Percentiles rank a stretch among this genome's conserved stretches.
These are phyloP conservation scores for Metschnikowia anglica DNA, from an alignment of 805 yeast species.

Conservation along the genomic window DNA sequence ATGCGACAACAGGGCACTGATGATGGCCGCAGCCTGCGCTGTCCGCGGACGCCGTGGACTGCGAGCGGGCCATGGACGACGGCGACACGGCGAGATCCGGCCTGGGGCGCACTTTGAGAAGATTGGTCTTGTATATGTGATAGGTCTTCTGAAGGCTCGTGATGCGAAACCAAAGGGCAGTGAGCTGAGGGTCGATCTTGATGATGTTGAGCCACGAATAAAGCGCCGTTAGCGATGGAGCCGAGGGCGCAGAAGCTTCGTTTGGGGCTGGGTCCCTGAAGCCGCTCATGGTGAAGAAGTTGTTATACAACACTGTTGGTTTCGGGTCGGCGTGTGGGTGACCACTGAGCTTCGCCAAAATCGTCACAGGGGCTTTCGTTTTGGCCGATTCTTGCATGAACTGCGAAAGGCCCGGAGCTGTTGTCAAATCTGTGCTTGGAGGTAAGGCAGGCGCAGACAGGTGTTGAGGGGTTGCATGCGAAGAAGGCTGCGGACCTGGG, in stretches of 20 bases:
- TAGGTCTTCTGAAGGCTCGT: conserved; percentile 42
- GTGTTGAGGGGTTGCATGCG: too few species aligned
- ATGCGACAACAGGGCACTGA: conserved; percentile 42
- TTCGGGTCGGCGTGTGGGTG: conserved; percentile 8
- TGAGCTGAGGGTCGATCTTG: conserved; percentile 40
- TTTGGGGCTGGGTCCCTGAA: conserved; percentile 1
- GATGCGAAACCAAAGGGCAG: conserved; percentile 41
- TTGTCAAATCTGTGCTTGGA: too few species aligned
- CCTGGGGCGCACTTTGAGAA: conserved; percentile 13
- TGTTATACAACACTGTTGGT: conserved; percentile 21
- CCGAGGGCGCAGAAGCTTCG: too few species aligned
- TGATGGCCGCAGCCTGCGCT: too few species aligned
- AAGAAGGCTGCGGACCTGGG: too few species aligned
- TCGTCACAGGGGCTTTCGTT: conserved; percentile 13
- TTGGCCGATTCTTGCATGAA: not conserved
- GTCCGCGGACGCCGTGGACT: not conserved
- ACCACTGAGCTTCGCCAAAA: conserved; percentile 27
- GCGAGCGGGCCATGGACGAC: not conserved
- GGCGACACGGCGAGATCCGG: not conserved
- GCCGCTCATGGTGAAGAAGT: conserved; percentile 16
- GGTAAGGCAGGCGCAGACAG: too few species aligned
- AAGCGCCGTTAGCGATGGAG: conserved; percentile 19
- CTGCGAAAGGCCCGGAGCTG: not conserved
- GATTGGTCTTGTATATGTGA: conserved; percentile 34
- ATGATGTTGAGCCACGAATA: conserved; percentile 42